Percentiles rank a stretch among this genome's conserved stretches.
Conservation (phyloP, 2,329 filamentous ascomycete species). For the Akanthomyces muscarius region DNA sequence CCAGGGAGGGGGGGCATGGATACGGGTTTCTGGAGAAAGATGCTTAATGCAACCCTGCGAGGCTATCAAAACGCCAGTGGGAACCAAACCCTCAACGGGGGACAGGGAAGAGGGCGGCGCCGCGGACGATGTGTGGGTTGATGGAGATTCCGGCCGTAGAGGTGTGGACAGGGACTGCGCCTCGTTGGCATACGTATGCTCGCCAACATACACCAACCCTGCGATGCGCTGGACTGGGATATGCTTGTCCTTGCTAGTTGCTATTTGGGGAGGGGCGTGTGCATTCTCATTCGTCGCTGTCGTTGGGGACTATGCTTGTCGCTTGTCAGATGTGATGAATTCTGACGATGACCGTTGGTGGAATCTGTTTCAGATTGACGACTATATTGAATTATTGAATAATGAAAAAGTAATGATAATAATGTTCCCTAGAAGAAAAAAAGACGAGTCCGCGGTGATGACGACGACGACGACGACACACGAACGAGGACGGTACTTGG, state of each 20-base stretch:
- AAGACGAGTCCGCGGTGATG: too few species aligned
- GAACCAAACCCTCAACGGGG: too few species aligned
- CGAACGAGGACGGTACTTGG: too few species aligned
- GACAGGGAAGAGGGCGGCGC: neutral
- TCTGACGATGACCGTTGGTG: too few species aligned
- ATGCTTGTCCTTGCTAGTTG: neutral
- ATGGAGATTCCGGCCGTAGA: neutral
- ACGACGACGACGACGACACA: too few species aligned
- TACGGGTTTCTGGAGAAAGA: neutral
- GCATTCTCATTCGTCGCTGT: neutral
- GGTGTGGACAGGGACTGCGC: neutral
- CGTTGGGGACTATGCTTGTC: too few species aligned
- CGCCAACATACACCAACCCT: too few species aligned
- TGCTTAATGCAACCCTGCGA: neutral
- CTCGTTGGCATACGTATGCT: neutral
- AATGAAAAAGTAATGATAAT: too few species aligned
- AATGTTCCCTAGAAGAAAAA: too few species aligned
- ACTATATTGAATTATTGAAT: too few species aligned
- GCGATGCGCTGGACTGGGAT: neutral
- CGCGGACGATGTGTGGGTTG: neutral
- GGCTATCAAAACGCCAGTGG: neutral
- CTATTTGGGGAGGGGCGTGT: neutral
- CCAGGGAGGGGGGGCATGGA: neutral
- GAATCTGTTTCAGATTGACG: too few species aligned
- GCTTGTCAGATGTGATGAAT: too few species aligned